A percentile compares a stretch with the other conserved stretches of the same genome.
Conservation (phyloP, 2,329 filamentous ascomycete species). For the Aspergillus uvarum region DNA sequence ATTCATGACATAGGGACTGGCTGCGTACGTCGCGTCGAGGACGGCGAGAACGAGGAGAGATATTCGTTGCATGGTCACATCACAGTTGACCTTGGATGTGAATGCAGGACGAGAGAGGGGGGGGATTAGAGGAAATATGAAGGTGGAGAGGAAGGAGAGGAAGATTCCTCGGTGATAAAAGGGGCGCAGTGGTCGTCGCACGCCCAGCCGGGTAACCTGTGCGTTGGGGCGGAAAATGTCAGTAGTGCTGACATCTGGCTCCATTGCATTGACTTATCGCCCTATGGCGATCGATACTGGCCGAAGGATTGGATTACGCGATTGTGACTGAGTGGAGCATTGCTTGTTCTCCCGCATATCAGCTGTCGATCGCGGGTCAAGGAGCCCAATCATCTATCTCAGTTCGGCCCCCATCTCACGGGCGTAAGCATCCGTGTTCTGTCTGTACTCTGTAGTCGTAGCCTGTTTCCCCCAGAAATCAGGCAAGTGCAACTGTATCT, state of each 20-base stretch:
- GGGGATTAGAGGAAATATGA: not conserved
- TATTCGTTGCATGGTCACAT: not conserved
- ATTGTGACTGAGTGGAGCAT: not conserved
- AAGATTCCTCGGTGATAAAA: not conserved
- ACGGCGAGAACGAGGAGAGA: constrained; percentile 2
- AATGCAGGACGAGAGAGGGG: not conserved
- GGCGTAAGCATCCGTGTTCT: too few relatives aligned
- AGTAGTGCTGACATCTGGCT: not conserved
- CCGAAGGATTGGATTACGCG: too few relatives aligned
- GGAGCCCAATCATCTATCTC: too few relatives aligned
- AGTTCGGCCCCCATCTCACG: too few relatives aligned
- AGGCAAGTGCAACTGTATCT: too few relatives aligned
- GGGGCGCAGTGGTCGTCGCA: not conserved
- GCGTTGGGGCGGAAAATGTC: not conserved
- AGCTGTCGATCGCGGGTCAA: not conserved
- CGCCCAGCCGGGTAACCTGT: not conserved
- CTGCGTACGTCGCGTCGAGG: constrained; percentile 4
- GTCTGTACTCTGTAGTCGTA: too few relatives aligned
- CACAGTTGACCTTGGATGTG: not conserved
- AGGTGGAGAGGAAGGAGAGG: not conserved
- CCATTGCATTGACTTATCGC: too few relatives aligned
- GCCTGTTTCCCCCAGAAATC: too few relatives aligned
- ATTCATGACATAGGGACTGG: constrained; percentile 13
- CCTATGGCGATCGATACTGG: too few relatives aligned
- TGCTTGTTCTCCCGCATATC: not conserved